phyloP scores from a whole-genome alignment of 176 grass and related monocot species.

The Lolium rigidum region DNA sequence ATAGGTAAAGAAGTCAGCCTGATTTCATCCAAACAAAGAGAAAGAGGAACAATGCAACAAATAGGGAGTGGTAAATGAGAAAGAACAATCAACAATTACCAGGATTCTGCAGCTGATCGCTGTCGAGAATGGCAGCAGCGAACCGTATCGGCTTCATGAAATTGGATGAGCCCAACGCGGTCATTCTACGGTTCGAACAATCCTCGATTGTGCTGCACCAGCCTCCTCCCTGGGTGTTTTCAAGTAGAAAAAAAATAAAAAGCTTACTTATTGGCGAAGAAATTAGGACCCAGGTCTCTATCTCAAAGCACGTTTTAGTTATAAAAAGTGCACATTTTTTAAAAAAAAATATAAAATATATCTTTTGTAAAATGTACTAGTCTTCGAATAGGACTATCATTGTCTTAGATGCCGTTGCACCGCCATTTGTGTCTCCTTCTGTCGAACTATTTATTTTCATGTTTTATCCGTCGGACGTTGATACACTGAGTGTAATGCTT shows the following conservation, averaged over 20 bases:
- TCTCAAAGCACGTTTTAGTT: background rate
- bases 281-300: background rate
- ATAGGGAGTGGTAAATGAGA: background rate
- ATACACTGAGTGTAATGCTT: no score
- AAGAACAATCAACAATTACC: background rate
- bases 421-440: no score
- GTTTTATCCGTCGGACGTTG: no score
- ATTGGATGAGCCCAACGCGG: background rate
- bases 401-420: no score
- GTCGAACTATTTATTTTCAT: no score
- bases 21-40: background rate
- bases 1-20: background rate
- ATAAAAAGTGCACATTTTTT: background rate
- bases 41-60: background rate
- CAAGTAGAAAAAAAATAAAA: no score
- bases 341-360: background rate
- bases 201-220: slow-evolving; percentile 48
- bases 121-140: background rate
- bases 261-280: background rate
- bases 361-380: background rate
- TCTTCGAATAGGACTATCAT: no score
- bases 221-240: slow-evolving; percentile 58
- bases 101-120: background rate
- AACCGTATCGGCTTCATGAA: slow-evolving; percentile 5
- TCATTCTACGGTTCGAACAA: slow-evolving; percentile 16